These are phyloP conservation scores for Xylaria castorea DNA, from an alignment of 495 filamentous ascomycete genomes.

Conservation along the genomic window DNA sequence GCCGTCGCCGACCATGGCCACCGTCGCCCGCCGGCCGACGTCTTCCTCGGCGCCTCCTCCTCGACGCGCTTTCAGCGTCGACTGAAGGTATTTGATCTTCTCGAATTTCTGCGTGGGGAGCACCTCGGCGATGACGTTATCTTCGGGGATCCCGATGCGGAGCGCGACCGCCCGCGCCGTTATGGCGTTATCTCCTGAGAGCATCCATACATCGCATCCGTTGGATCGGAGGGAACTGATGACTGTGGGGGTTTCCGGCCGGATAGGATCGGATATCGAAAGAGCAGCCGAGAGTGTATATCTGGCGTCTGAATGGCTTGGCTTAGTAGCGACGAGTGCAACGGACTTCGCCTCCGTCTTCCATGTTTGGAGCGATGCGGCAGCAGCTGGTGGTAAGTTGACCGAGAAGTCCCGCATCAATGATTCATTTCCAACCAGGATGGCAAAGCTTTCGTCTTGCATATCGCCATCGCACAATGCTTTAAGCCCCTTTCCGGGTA, in stretches of 20 bases:
- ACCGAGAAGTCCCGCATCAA: constrained; percentile 63
- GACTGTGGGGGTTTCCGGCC: constrained; percentile 72
- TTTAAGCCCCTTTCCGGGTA: constrained; percentile 81
- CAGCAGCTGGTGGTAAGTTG: constrained; percentile 40
- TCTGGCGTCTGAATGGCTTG: constrained; percentile 18
- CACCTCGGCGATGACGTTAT: constrained; percentile 86
- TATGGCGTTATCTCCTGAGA: constrained; percentile 81
- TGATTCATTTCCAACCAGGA: constrained; percentile 84
- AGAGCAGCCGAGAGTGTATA: constrained; percentile 59
- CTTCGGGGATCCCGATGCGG: constrained; percentile 73
- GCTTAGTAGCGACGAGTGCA: constrained; percentile 66
- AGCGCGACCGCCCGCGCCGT: constrained; percentile 80
- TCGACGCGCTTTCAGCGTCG: constrained; percentile 53
- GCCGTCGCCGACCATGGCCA: constrained; percentile 77
- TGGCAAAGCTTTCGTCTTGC: constrained; percentile 57
- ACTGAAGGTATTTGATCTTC: constrained; percentile 81
- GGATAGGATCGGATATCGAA: constrained; percentile 75
- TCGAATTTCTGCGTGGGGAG: constrained; percentile 85
- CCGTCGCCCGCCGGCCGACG: constrained; percentile 44
- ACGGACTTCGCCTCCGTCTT: constrained; percentile 77
- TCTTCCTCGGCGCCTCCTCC: constrained; percentile 34
- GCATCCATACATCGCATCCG: constrained; percentile 83
- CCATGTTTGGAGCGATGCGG: constrained; percentile 64
- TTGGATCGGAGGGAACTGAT: constrained; percentile 70
- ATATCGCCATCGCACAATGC: constrained; percentile 64